These are phyloP conservation scores for Neopestalotiopsis clavispora DNA, from an alignment of 2,329 filamentous ascomycete species.

Conservation along the genomic window DNA sequence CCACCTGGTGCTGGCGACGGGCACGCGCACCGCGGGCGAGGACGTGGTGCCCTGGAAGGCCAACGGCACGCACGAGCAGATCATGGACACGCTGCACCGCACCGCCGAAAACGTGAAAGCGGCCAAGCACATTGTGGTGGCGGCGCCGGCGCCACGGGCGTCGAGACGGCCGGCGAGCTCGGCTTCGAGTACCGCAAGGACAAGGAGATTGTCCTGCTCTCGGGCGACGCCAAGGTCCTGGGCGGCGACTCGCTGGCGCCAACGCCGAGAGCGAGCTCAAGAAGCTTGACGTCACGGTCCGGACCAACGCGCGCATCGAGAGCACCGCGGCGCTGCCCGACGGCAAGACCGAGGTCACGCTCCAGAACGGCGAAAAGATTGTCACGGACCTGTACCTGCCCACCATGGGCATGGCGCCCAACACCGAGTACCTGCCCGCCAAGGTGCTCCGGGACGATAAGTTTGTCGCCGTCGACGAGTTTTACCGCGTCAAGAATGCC, in stretches of 20 bases:
- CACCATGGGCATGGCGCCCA: constrained; percentile 59
- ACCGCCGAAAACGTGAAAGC: constrained; percentile 46
- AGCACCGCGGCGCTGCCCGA: constrained; percentile 37
- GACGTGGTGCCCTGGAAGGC: constrained; percentile 57
- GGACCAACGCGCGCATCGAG: constrained; percentile 46
- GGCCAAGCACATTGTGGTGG: constrained; percentile 60
- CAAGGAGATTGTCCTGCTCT: constrained; percentile 55
- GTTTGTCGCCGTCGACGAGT: constrained; percentile 56
- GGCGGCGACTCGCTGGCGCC: constrained; percentile 48
- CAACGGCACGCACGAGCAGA: constrained; percentile 50
- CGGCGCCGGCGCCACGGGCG: constrained; percentile 59
- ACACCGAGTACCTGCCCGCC: constrained; percentile 56
- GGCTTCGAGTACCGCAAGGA: constrained; percentile 52
- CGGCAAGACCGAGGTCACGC: constrained; percentile 53
- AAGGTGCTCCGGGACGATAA: constrained; percentile 48
- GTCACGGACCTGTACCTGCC: constrained; percentile 61
- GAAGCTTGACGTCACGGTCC: constrained; percentile 56
- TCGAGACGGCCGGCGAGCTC: constrained; percentile 61
- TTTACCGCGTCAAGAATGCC: constrained; percentile 49
- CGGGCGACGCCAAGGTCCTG: constrained; percentile 45
- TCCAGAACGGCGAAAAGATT: constrained; percentile 52
- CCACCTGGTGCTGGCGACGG: constrained; percentile 63
- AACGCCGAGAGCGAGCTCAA: constrained; percentile 54
- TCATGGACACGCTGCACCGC: constrained; percentile 43
- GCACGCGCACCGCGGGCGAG: constrained; percentile 47